Conservation (phyloP, 352 stramenopile species). For the Pythium folliculosum region DNA sequence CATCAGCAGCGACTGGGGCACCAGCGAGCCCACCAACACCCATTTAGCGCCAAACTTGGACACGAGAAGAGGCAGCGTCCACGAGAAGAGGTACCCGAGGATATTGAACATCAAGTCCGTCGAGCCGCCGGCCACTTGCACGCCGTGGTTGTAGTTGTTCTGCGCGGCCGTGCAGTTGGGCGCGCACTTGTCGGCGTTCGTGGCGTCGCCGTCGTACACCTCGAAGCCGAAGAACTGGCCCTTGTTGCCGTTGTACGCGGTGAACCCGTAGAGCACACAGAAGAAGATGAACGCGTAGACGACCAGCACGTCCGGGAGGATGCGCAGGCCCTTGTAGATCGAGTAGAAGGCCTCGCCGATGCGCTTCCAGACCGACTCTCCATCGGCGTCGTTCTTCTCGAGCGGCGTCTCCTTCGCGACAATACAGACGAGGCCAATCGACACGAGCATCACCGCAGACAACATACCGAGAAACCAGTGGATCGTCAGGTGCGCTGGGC, state of each 20-base stretch:
- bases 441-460: conserved; percentile 33
- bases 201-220: conserved; percentile 35
- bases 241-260: conserved; percentile 63
- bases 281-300: conserved; percentile 47
- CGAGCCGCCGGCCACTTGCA: conserved; percentile 43
- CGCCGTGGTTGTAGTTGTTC: conserved; percentile 45
- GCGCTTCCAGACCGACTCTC: background rate
- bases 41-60: conserved; percentile 39
- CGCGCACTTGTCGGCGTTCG: conserved; percentile 30
- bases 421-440: conserved; percentile 16
- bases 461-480: conserved; percentile 59
- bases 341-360: background rate
- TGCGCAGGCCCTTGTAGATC: conserved; percentile 28
- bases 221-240: conserved; percentile 50
- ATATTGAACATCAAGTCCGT: conserved; percentile 40
- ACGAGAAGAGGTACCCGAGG: conserved; percentile 43
- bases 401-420: conserved; percentile 44
- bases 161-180: conserved; percentile 39
- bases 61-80: conserved; percentile 45
- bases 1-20: conserved; percentile 51
- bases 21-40: conserved; percentile 27
- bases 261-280: conserved; percentile 50
- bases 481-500: conserved; percentile 45
- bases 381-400: conserved; percentile 15
- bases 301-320: conserved; percentile 36